A percentile compares a stretch with the other conserved stretches of the same genome.
Evolutionary conservation across 768 basidiomycete genomes (phyloP).

Genomic region (Coprinopsis marcescibilis): DNA sequence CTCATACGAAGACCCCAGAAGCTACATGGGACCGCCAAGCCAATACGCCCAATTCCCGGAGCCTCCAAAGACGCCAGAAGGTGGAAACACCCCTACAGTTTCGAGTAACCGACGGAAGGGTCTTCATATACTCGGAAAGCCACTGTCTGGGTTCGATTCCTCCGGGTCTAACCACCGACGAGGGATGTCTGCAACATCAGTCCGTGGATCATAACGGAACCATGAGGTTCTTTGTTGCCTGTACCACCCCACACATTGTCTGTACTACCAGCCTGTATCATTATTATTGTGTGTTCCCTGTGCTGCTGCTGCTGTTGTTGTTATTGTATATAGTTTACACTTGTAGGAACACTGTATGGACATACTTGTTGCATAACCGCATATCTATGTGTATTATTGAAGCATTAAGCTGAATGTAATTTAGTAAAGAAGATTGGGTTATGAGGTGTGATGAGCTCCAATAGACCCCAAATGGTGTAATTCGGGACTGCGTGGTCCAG

Average conservation of each 20-base stretch:
- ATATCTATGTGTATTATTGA: slow-evolving; percentile 17
- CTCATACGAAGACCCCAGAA: slow-evolving; percentile 41
- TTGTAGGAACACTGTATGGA: slow-evolving; percentile 1
- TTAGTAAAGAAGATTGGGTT: background rate
- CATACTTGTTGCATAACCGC: background rate
- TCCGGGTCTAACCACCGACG: slow-evolving; percentile 40
- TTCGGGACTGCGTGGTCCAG: background rate
- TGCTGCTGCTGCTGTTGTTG: slow-evolving; percentile 1
- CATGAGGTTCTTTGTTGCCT: slow-evolving; percentile 9
- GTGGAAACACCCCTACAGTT: slow-evolving; percentile 46
- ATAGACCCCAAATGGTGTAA: background rate
- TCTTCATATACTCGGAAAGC: slow-evolving; percentile 65
- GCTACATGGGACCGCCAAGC: slow-evolving; percentile 58
- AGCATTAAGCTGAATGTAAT: slow-evolving; percentile 1
- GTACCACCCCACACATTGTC: slow-evolving; percentile 10
- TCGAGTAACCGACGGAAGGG: slow-evolving; percentile 51
- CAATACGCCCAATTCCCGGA: slow-evolving; percentile 71
- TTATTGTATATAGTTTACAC: background rate
- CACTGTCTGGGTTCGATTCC: slow-evolving; percentile 33
- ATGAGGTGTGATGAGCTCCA: background rate
- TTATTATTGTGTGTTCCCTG: slow-evolving; percentile 18
- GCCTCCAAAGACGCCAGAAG: slow-evolving; percentile 46
- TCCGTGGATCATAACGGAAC: slow-evolving; percentile 36
- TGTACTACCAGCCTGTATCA: slow-evolving; percentile 23
- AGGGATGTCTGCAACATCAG: slow-evolving; percentile 46